Percentiles rank a stretch among this genome's conserved stretches.
These are phyloP conservation scores for Pilasporangium apinafurcum DNA, from an alignment of 352 stramenopile species.

Conservation along the genomic window DNA sequence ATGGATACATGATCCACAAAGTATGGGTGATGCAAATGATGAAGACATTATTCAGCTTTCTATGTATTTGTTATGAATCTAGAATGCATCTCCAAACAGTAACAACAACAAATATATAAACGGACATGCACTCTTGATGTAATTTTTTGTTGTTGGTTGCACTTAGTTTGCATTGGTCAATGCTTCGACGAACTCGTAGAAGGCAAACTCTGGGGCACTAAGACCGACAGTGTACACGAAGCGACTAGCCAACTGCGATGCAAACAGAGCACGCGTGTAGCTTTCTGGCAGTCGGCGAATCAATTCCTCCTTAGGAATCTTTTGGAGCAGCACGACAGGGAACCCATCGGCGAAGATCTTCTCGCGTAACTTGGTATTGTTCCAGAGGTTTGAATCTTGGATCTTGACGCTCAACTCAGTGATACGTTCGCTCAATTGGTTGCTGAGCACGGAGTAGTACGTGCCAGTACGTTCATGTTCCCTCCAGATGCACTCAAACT, in stretches of 20 bases:
- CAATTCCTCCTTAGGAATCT: conserved; percentile 55
- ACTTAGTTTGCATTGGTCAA: too few relatives aligned
- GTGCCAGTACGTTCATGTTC: conserved; percentile 62
- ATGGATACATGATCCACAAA: too few relatives aligned
- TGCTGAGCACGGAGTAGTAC: conserved; percentile 70
- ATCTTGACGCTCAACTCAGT: conserved; percentile 80
- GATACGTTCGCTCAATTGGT: conserved; percentile 76
- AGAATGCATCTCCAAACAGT: too few relatives aligned
- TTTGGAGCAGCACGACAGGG: conserved; percentile 51
- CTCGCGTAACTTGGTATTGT: conserved; percentile 56
- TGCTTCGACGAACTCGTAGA: conserved; percentile 82
- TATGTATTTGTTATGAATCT: too few relatives aligned
- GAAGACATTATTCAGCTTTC: too few relatives aligned
- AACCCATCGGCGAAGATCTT: conserved; percentile 77
- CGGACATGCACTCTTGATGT: too few relatives aligned
- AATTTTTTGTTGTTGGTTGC: too few relatives aligned
- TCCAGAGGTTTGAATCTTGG: conserved; percentile 66
- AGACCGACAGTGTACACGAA: conserved; percentile 78
- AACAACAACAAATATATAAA: too few relatives aligned
- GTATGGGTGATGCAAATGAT: too few relatives aligned
- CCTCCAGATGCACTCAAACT: conserved; percentile 84
- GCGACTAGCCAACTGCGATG: conserved; percentile 71
- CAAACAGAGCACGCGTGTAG: conserved; percentile 78
- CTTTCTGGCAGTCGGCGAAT: conserved; percentile 63
- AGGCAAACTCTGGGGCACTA: conserved; percentile 70